Evolutionary conservation across 2,329 filamentous ascomycete genomes (phyloP).

Genomic region (Talaromyces amestolkiae): DNA sequence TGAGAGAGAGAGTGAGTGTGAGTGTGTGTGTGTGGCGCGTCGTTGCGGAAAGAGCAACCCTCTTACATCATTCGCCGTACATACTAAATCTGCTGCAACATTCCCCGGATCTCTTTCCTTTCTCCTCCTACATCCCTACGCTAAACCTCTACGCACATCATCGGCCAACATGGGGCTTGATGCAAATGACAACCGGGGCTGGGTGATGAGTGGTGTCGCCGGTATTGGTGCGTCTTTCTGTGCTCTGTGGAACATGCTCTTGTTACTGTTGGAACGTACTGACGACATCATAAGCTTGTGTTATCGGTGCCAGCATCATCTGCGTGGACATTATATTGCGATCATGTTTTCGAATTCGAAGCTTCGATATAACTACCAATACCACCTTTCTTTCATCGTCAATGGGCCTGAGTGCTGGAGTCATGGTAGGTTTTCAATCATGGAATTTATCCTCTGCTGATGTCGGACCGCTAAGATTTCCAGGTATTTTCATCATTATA

Average conservation of each 20-base stretch:
- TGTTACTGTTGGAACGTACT: background rate
- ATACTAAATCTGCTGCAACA: background rate
- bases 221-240: conserved; percentile 61
- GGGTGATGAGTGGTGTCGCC: conserved; percentile 83
- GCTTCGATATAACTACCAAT: conserved; percentile 85
- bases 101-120: background rate
- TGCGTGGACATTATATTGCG: conserved; percentile 79
- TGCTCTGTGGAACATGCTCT: background rate
- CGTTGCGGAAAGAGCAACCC: background rate
- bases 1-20: background rate
- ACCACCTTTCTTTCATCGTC: conserved; percentile 76
- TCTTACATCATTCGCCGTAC: conserved; percentile 27
- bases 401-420: conserved; percentile 87
- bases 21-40: background rate
- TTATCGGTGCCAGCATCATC: conserved; percentile 78
- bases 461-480: background rate
- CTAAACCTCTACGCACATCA: background rate
- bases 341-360: conserved; percentile 64
- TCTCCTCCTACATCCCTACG: background rate
- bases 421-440: conserved; percentile 67
- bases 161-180: conserved; percentile 38
- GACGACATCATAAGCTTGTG: conserved; percentile 42
- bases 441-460: background rate
- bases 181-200: conserved; percentile 83
- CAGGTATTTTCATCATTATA: conserved; percentile 90